Evolutionary conservation across 2,329 filamentous ascomycete species (phyloP).

Genomic region (Claviceps maximensis): DNA sequence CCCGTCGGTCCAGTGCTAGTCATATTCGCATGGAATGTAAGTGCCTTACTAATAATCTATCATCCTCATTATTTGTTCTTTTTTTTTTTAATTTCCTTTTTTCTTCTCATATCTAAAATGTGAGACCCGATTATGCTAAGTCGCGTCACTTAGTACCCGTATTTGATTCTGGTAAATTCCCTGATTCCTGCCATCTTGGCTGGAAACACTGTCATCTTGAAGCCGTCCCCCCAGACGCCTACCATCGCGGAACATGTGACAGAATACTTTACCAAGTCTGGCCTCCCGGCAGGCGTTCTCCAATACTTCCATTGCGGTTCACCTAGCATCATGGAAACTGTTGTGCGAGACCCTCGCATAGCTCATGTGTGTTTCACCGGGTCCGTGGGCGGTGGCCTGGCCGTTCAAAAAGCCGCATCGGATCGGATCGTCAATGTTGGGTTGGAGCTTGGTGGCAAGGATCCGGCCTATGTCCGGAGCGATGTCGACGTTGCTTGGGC

Average conservation of each 20-base stretch:
- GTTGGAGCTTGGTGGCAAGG: constrained; percentile 87
- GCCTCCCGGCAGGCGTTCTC: constrained; percentile 69
- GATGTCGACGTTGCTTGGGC: constrained; percentile 88
- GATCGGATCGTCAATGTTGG: constrained; percentile 77
- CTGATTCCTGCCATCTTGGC: constrained; percentile 81
- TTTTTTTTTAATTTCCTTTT: background rate
- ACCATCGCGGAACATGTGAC: constrained; percentile 78
- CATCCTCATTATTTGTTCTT: background rate
- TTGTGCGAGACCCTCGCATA: constrained; percentile 66
- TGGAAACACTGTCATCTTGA: constrained; percentile 84
- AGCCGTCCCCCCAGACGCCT: constrained; percentile 89
- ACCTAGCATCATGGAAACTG: constrained; percentile 58
- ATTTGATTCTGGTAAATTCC: constrained; percentile 85
- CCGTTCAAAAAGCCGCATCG: constrained; percentile 72
- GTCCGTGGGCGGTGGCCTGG: constrained; percentile 74
- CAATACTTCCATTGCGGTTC: constrained; percentile 90
- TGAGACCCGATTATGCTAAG: background rate
- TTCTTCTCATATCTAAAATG: background rate
- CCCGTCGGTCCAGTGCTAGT: constrained; percentile 79
- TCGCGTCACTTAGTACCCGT: constrained; percentile 58
- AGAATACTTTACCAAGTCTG: constrained; percentile 64
- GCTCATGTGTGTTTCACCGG: constrained; percentile 86
- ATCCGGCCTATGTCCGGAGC: constrained; percentile 74
- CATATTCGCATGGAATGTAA: constrained; percentile 91
- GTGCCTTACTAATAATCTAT: constrained; percentile 19